Percentiles rank a stretch among this genome's conserved stretches.
These are phyloP conservation scores for Botrytis squamosa DNA, from an alignment of 2,329 filamentous ascomycete genomes.

Conservation along the genomic window DNA sequence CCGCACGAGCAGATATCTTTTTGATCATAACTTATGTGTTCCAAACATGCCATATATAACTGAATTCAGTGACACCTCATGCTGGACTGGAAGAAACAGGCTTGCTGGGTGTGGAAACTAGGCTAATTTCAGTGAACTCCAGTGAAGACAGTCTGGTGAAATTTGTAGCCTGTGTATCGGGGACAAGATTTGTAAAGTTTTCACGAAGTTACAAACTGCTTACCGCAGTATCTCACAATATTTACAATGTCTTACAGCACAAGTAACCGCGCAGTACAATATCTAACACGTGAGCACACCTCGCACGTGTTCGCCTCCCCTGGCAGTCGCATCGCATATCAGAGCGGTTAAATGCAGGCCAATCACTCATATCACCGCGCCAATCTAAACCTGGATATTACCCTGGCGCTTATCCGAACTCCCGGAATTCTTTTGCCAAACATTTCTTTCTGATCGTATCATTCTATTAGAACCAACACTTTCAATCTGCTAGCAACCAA, in stretches of 20 bases:
- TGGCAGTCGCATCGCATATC: not conserved
- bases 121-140: not conserved
- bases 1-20: not conserved
- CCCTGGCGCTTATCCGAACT: not conserved
- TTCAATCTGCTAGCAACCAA: not conserved
- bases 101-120: not conserved
- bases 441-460: not conserved
- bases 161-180: not conserved
- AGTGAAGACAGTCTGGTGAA: not conserved
- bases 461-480: not conserved
- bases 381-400: constrained; percentile 1
- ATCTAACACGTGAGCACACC: not conserved
- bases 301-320: not conserved
- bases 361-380: not conserved
- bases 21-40: no score
- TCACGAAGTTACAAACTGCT: not conserved
- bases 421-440: not conserved
- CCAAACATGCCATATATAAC: no score
- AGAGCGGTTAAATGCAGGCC: constrained; percentile 6
- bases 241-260: not conserved
- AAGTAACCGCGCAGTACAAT: not conserved
- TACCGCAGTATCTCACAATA: not conserved
- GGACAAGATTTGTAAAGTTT: not conserved
- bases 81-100: not conserved
- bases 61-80: not conserved